A percentile compares a stretch with the other conserved stretches of the same genome.
phyloP scores from a whole-genome alignment of 2,329 filamentous ascomycete genomes.

The Blumeria graminis region DNA sequence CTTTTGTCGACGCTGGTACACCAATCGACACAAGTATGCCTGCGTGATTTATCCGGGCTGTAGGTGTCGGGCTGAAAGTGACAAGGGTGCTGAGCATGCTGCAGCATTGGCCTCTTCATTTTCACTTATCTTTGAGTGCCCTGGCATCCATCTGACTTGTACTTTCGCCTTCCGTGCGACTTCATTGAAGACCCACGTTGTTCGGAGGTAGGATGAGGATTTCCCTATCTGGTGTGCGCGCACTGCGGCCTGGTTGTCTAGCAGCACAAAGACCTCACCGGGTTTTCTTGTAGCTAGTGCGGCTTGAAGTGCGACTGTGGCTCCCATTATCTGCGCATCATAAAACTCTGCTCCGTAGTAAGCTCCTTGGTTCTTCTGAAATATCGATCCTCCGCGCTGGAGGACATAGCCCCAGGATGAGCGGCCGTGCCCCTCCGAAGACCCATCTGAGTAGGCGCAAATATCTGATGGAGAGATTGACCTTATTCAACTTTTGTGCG shows the following conservation, averaged over 20 bases:
- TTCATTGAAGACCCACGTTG: neutral
- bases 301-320: neutral
- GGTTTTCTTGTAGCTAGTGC: neutral
- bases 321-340: neutral
- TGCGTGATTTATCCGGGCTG: neutral
- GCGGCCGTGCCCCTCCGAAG: no score
- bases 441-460: no score
- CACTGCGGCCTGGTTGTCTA: neutral
- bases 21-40: neutral
- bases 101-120: neutral
- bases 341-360: no score
- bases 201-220: neutral
- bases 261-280: neutral
- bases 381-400: no score
- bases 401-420: no score
- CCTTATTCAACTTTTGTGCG: no score
- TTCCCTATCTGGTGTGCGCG: neutral
- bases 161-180: neutral
- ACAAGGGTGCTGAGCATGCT: neutral
- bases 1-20: neutral
- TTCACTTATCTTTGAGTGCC: neutral
- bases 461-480: no score
- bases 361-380: no score
- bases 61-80: neutral
- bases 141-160: neutral